Conservation (phyloP, 306 rosid species). For the Vigna nakashimae region DNA sequence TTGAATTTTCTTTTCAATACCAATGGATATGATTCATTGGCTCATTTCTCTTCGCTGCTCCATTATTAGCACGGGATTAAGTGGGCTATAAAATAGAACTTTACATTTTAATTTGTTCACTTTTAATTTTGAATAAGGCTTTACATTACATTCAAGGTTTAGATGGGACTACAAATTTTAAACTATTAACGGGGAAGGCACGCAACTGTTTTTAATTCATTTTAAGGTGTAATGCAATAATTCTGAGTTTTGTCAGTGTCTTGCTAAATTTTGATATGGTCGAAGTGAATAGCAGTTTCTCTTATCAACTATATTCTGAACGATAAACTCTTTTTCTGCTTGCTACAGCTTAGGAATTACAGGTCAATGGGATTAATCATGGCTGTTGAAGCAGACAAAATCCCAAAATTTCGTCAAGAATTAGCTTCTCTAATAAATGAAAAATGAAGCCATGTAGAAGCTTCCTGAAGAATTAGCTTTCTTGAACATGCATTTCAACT, state of each 20-base stretch:
- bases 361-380: constrained; percentile 67
- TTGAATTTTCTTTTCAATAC: too few species aligned
- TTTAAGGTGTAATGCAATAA: not conserved
- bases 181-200: too few species aligned
- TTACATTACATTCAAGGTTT: too few species aligned
- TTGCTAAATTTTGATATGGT: constrained; percentile 20
- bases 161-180: too few species aligned
- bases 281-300: constrained; percentile 14
- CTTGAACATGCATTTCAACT: too few species aligned
- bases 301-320: constrained; percentile 37
- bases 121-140: too few species aligned
- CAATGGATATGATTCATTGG: too few species aligned
- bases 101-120: too few species aligned
- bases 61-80: too few species aligned
- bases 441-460: constrained; percentile 37
- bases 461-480: constrained; percentile 27
- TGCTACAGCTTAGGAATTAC: constrained; percentile 66
- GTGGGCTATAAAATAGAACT: too few species aligned
- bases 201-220: too few species aligned
- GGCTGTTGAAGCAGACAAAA: constrained; percentile 62
- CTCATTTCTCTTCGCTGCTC: too few species aligned
- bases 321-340: constrained; percentile 12
- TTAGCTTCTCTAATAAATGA: constrained; percentile 59
- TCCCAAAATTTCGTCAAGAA: constrained; percentile 67
- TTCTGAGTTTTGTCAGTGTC: constrained; percentile 25